Percentiles rank a stretch among this genome's conserved stretches.
Conservation (phyloP, 305 asterid genomes). For the Plantago coronopus region DNA sequence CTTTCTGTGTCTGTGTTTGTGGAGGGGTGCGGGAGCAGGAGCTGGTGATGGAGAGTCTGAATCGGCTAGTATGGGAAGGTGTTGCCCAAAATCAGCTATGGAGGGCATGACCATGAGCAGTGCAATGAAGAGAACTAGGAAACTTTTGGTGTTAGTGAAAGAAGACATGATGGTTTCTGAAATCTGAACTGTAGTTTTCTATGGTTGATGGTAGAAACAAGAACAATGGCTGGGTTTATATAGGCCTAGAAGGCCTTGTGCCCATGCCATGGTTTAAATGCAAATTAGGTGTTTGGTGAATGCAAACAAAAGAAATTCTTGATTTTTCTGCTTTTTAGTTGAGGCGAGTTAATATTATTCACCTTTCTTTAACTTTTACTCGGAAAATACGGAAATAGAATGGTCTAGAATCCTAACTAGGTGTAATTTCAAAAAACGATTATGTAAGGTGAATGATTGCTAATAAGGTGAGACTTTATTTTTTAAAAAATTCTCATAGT, state of each 20-base stretch:
- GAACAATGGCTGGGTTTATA: background rate
- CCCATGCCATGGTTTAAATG: too few species aligned
- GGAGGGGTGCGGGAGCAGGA: background rate
- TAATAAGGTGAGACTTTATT: too few species aligned
- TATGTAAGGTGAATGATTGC: too few species aligned
- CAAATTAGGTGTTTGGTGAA: background rate
- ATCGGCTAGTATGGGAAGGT: background rate
- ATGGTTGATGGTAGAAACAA: background rate
- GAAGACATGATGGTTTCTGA: background rate
- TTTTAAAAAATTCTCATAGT: too few species aligned
- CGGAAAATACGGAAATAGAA: too few species aligned
- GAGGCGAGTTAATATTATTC: too few species aligned
- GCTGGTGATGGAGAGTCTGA: background rate
- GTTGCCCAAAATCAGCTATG: conserved; percentile 4
- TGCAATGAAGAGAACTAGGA: background rate
- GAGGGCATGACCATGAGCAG: conserved; percentile 1
- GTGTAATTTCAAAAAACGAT: too few species aligned
- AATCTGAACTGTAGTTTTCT: too few species aligned
- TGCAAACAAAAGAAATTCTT: background rate
- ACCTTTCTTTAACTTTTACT: too few species aligned
- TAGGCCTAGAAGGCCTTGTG: background rate
- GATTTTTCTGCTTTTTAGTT: too few species aligned
- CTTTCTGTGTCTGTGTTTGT: background rate
- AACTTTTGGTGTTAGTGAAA: background rate
- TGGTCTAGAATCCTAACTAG: too few species aligned